Base-by-base conservation (phyloP, 2,329 filamentous ascomycete genomes). In the Clarireedia monteithiana region DNA sequence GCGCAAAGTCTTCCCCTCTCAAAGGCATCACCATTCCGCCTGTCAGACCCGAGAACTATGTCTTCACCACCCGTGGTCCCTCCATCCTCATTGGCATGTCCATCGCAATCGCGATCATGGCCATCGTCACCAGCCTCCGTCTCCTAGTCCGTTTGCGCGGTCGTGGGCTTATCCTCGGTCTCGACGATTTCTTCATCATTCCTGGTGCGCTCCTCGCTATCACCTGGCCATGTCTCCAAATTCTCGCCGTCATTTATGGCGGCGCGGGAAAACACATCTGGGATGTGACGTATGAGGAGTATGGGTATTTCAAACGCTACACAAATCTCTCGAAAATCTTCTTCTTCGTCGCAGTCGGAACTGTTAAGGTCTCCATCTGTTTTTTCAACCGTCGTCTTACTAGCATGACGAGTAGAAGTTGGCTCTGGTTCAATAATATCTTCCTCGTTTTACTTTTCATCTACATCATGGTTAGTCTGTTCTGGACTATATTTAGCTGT, bases 291-390 rank as follows among this genome's bases (percentile, higher is more conserved):
- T 72, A 72, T 34, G 62, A 66, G 23, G 64, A 72, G 42, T 66
- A 68, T 49, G 60, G 64, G 27, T 49, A 62, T 46, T 68, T 66
- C 91, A 39, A 91, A 75, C 52, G 86, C 89, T 45, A 91, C 91
- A 50, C 91, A 90, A 38, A 89, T 87, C 72, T 97, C 96, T 57
- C 90, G 89, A 68, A 95, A 96, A 91, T 92, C 96, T 66, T 97
- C 91, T 70, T 97, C 91, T 66, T 92, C 89, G 65, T 96, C 89
- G 70, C 94, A 95, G 63, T 70, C 5, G 69, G 69, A n/a, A 59
- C 72, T 27, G 66, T 71, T 55, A 72, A 72, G 54, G 64, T 71
- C 20, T 70, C 68, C 4, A 70, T 72, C n/a, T 64, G 65, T 7
- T 60, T 69, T 26, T 72, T 72, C 59, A 70, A 71, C 46, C 63